phyloP scores from a whole-genome alignment of 2,329 filamentous ascomycete species.

The Elsinoe batatas region DNA sequence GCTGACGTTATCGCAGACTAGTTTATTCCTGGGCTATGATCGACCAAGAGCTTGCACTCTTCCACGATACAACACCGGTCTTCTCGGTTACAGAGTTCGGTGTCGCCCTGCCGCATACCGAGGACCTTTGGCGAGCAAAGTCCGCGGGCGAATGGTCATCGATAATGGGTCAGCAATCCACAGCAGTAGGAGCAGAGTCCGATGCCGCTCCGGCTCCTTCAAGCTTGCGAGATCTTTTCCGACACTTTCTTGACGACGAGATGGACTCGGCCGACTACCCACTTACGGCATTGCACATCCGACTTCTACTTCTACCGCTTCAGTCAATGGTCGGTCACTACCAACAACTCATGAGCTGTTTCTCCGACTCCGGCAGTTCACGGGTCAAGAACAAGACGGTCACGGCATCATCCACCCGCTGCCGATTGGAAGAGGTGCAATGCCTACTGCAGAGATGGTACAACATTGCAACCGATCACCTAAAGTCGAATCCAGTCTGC shows the following conservation, averaged over 20 bases:
- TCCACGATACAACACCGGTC: slow-evolving; percentile 53
- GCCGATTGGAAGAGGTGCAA: slow-evolving; percentile 55
- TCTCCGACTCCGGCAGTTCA: slow-evolving; percentile 45
- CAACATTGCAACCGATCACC: slow-evolving; percentile 49
- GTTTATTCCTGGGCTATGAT: slow-evolving; percentile 70
- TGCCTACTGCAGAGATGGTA: slow-evolving; percentile 57
- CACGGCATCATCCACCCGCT: slow-evolving; percentile 50
- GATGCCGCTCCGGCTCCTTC: slow-evolving; percentile 43
- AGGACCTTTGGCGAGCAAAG: slow-evolving; percentile 53
- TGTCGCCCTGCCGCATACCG: slow-evolving; percentile 53
- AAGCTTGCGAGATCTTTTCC: slow-evolving; percentile 56
- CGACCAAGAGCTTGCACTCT: slow-evolving; percentile 60
- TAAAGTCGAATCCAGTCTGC: slow-evolving; percentile 48
- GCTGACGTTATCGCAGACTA: slow-evolving; percentile 39
- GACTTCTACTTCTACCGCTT: slow-evolving; percentile 58
- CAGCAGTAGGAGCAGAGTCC: slow-evolving; percentile 44
- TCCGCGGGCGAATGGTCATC: slow-evolving; percentile 50
- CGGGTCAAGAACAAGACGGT: slow-evolving; percentile 41
- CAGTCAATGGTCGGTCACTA: slow-evolving; percentile 57
- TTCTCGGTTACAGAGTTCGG: slow-evolving; percentile 57
- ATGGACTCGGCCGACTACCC: slow-evolving; percentile 43
- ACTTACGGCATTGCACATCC: slow-evolving; percentile 49
- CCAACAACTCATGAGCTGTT: slow-evolving; percentile 55
- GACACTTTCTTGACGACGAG: slow-evolving; percentile 57
- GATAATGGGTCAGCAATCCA: slow-evolving; percentile 50